phyloP scores from a whole-genome alignment of 345 rosid species.

The Combretum micranthum region DNA sequence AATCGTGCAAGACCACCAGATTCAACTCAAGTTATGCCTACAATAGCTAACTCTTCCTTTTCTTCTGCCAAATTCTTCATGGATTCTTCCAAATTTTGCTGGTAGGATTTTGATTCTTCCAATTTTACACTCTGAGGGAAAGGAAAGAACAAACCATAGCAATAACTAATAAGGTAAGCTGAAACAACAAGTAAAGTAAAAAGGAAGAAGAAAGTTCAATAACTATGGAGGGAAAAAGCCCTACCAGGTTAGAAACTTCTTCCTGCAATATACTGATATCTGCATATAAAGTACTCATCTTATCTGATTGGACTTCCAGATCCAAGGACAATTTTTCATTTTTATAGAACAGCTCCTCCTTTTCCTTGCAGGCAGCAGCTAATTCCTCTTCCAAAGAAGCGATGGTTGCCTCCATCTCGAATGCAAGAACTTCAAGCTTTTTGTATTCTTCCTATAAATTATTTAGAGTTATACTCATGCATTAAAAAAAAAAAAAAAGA shows the following conservation, averaged over 20 bases:
- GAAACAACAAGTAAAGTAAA: slow-evolving; percentile 8
- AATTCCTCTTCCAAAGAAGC: slow-evolving; percentile 77
- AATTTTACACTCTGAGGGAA: slow-evolving; percentile 46
- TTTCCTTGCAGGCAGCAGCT: slow-evolving; percentile 45
- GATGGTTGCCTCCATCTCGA: slow-evolving; percentile 89
- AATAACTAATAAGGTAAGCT: not conserved
- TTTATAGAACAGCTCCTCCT: slow-evolving; percentile 40
- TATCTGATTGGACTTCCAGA: slow-evolving; percentile 38
- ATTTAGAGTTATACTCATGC: slow-evolving; percentile 2
- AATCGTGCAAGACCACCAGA: not conserved
- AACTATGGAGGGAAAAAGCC: slow-evolving; percentile 9
- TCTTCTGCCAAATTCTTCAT: slow-evolving; percentile 51
- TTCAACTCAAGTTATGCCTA: slow-evolving; percentile 12
- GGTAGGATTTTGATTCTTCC: slow-evolving; percentile 50
- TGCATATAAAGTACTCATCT: slow-evolving; percentile 34
- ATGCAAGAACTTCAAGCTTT: slow-evolving; percentile 73
- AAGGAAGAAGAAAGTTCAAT: not conserved
- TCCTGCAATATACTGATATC: slow-evolving; percentile 44
- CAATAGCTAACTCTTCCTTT: slow-evolving; percentile 92
- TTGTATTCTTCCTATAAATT: slow-evolving; percentile 61
- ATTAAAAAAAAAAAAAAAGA: too few species aligned
- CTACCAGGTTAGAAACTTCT: slow-evolving; percentile 51
- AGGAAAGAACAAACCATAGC: slow-evolving; percentile 1
- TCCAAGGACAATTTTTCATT: slow-evolving; percentile 48
- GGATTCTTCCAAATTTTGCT: slow-evolving; percentile 44